Evolutionary conservation across 192 early-diverging fungal genomes (phyloP), one percentile per base, ranked within the genome.

Genomic region (Gonapodya sp.): DNA sequence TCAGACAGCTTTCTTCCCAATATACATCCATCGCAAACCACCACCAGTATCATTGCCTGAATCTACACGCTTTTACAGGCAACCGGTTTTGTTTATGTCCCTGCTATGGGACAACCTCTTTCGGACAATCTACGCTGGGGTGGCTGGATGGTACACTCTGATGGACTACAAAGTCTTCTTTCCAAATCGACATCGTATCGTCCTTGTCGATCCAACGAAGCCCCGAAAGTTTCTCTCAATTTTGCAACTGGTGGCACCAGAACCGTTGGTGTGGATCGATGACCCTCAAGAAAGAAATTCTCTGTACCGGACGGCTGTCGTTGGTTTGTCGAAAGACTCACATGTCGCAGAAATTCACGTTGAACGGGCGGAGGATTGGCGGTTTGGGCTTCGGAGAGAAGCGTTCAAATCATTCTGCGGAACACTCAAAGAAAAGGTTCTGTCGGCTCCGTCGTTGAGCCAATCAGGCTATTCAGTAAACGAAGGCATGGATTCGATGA

Each of bases 101-200:
- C 79, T 85, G 46, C 82, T 85, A 8, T 85, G 85, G 85, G 73
- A 75, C 33, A 85, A 85, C 37, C 80, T 85, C 31, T 85, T 85
- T 36, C 78, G 85, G 8, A 85, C 85, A 2, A 83, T 85, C n/a
- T 85, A 85, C 73, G 84, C 83, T 30, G 84, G 85, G 0, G 82
- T 84, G 73, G 85, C 81, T 18, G 83, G 83, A 1, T 85, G 84
- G 84, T 85, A 80, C 72, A 85, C 85, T n/a, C 36, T 82, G n/a
- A 81, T 83, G 8, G 80, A 85, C 33, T 85, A 85, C 80, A 85
- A 85, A 36, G 35, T 85, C 18, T 84, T 85, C 74, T 85, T 85
- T 37, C 73, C 73, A 24, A 81, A 82, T 1, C 85, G 81, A n/a
- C 81, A 85, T 36, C 79, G 83, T 8, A 78, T 85, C 14, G 18